These are phyloP conservation scores for Candida cerambycidarum DNA, from an alignment of 805 yeast species.

Conservation along the genomic window DNA sequence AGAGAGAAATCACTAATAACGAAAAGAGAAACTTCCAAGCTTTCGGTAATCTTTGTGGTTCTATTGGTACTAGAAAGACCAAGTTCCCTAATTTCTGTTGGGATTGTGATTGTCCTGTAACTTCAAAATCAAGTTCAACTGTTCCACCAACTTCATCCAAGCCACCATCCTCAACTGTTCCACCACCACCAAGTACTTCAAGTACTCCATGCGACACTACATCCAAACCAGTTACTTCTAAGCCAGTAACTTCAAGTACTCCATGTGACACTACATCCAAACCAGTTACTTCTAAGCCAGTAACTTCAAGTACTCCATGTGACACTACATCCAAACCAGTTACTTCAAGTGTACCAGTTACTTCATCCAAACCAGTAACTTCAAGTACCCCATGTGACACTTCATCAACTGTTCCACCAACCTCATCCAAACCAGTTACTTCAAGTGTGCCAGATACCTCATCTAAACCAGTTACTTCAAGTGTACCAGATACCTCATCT, in stretches of 20 bases:
- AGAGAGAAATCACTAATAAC: background rate
- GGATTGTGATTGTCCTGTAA: slow-evolving; percentile 14
- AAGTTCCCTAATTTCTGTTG: slow-evolving; percentile 15
- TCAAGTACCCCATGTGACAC: background rate
- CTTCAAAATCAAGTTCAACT: background rate
- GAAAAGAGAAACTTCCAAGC: slow-evolving; percentile 2
- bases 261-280: background rate
- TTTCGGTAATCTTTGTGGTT: slow-evolving; percentile 4
- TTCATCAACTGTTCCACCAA: slow-evolving; percentile 5
- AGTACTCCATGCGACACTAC: background rate
- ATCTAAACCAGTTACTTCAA: too few relatives aligned
- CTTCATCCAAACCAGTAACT: background rate
- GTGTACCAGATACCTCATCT: too few relatives aligned
- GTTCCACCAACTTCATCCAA: background rate
- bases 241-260: too few relatives aligned
- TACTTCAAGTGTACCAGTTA: background rate
- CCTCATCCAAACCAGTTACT: slow-evolving; percentile 3
- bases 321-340: background rate
- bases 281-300: background rate
- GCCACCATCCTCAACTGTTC: background rate
- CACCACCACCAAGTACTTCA: background rate
- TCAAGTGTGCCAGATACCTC: too few relatives aligned
- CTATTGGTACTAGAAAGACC: slow-evolving; percentile 7
- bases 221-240: background rate
- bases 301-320: background rate